Percentiles rank a stretch among this genome's conserved stretches.
Evolutionary conservation across 352 stramenopile species (phyloP).

Genomic region (Phytophthora cactorum): DNA sequence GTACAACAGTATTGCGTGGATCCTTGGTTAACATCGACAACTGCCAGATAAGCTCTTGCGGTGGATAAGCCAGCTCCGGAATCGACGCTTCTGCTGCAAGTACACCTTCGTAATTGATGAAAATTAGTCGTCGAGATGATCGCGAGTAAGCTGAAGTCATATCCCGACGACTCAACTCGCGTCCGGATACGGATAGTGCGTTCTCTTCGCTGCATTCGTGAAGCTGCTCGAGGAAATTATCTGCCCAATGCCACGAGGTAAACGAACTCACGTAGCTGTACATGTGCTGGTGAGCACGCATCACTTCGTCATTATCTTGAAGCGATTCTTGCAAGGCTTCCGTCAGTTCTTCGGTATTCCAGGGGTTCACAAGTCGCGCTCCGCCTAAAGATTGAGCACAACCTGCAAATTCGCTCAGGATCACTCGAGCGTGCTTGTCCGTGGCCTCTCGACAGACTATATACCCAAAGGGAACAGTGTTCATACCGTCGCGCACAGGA

Average conservation of each 20-base stretch:
- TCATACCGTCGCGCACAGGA: constrained; percentile 91
- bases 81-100: constrained; percentile 84
- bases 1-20: constrained; percentile 75
- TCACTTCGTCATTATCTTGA: constrained; percentile 69
- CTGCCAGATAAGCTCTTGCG: constrained; percentile 85
- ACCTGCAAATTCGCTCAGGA: constrained; percentile 92
- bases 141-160: constrained; percentile 87
- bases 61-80: constrained; percentile 86
- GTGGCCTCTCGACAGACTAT: constrained; percentile 84
- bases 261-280: constrained; percentile 86
- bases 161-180: constrained; percentile 81
- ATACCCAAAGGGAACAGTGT: constrained; percentile 92
- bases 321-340: constrained; percentile 59
- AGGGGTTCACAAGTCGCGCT: constrained; percentile 88
- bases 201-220: constrained; percentile 84
- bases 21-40: constrained; percentile 85
- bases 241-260: constrained; percentile 74
- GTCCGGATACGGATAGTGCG: constrained; percentile 62
- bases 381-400: constrained; percentile 88
- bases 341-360: constrained; percentile 82
- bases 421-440: constrained; percentile 76
- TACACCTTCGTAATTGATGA: constrained; percentile 93
- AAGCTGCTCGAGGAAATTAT: constrained; percentile 84
- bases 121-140: constrained; percentile 71
- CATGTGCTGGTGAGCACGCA: constrained; percentile 82